Percentiles rank a stretch among this genome's conserved stretches.
Evolutionary conservation across 257 asterid genomes (phyloP).

Genomic region (Primulina huaijiensis): DNA sequence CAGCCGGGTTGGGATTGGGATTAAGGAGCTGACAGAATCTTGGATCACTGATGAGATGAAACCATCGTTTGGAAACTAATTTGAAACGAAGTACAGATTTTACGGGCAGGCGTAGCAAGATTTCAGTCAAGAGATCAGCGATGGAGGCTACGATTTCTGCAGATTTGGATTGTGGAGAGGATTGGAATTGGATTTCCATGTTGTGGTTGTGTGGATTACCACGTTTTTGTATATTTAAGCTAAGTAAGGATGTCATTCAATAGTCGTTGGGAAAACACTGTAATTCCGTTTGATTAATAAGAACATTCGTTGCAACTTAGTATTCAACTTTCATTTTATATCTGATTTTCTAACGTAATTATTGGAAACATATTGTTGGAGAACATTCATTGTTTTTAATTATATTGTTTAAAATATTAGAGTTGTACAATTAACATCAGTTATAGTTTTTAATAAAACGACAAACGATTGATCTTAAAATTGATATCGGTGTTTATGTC

Average conservation of each 20-base stretch:
- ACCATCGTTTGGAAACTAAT: conserved; percentile 38
- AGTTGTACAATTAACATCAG: too few relatives aligned
- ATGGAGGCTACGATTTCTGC: conserved; percentile 9
- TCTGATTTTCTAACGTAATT: too few relatives aligned
- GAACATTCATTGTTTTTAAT: too few relatives aligned
- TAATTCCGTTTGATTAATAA: too few relatives aligned
- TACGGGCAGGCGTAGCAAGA: conserved; percentile 20
- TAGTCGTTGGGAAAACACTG: too few relatives aligned
- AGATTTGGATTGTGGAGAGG: background rate
- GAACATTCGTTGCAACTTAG: too few relatives aligned
- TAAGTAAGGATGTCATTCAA: background rate
- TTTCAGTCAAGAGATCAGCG: conserved; percentile 20
- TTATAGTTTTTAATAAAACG: too few relatives aligned
- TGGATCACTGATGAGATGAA: conserved; percentile 32
- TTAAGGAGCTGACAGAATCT: conserved; percentile 19
- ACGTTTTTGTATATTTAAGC: background rate
- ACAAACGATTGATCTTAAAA: too few relatives aligned
- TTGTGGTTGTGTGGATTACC: background rate
- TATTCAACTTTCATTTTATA: too few relatives aligned
- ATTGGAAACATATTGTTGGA: too few relatives aligned
- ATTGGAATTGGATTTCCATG: background rate
- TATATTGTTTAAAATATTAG: too few relatives aligned
- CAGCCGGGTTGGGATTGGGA: conserved; percentile 20
- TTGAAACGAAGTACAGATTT: conserved; percentile 38
- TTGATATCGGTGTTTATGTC: too few relatives aligned